phyloP scores from a whole-genome alignment of 2,329 filamentous ascomycete species.

The Sarocladium oryzae region DNA sequence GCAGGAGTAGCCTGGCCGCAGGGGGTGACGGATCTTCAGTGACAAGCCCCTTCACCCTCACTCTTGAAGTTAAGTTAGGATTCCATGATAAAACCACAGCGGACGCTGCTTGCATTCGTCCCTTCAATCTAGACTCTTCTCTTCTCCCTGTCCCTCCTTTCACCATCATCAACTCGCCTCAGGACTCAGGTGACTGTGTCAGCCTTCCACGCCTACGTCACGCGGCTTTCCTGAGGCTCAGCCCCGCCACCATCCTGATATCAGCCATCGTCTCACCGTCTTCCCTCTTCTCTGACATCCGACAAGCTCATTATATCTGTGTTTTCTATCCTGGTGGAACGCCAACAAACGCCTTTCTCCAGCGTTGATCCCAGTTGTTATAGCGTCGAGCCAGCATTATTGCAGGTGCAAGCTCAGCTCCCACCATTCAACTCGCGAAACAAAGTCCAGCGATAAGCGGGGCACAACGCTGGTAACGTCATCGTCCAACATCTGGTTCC shows the following conservation, averaged over 20 bases:
- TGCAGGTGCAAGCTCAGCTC: conserved; percentile 5
- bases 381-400: conserved; percentile 1
- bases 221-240: neutral
- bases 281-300: too few relatives aligned
- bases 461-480: conserved; percentile 5
- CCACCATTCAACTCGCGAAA: neutral
- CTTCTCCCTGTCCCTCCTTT: neutral
- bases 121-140: neutral
- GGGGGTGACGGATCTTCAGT: too few relatives aligned
- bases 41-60: too few relatives aligned
- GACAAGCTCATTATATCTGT: too few relatives aligned
- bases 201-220: conserved; percentile 1
- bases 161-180: neutral
- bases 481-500: conserved; percentile 5
- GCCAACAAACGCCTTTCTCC: neutral
- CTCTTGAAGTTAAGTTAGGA: neutral
- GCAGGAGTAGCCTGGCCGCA: too few relatives aligned
- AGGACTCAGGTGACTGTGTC: conserved; percentile 4
- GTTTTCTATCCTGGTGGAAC: too few relatives aligned
- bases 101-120: neutral
- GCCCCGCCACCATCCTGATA: neutral
- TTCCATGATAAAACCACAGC: neutral
- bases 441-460: conserved; percentile 5
- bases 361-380: conserved; percentile 1
- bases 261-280: neutral